Evolutionary conservation across 2,329 filamentous ascomycete species (phyloP).

Genomic region (Botryotinia calthae): DNA sequence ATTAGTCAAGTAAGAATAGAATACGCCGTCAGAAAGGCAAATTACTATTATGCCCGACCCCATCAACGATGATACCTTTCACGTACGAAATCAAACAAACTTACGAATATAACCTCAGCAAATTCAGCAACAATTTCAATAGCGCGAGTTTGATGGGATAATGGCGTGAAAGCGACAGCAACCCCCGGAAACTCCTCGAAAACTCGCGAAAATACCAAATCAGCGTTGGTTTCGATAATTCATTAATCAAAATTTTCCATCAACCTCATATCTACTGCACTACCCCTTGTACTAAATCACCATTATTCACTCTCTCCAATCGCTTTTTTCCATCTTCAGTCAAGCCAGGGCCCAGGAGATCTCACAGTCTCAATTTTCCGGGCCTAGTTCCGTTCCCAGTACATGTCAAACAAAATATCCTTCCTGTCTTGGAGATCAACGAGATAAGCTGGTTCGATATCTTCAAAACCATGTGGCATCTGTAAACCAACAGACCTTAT

Average conservation of each 20-base stretch:
- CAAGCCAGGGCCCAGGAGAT: background rate
- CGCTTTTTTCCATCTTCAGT: background rate
- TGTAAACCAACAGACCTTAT: background rate
- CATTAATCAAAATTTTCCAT: background rate
- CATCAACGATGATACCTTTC: constrained; percentile 5
- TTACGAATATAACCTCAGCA: constrained; percentile 6
- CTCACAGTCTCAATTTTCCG: background rate
- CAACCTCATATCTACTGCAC: background rate
- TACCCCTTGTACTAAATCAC: background rate
- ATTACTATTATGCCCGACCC: constrained; percentile 2
- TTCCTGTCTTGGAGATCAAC: constrained; percentile 19
- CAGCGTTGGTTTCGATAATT: background rate
- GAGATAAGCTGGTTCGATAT: constrained; percentile 4
- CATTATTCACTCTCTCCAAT: background rate
- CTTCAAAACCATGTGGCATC: constrained; percentile 15
- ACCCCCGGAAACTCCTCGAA: background rate
- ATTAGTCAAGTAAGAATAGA: constrained; percentile 17
- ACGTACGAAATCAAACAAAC: background rate
- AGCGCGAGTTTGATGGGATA: background rate
- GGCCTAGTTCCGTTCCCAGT: background rate
- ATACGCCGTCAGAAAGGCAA: background rate
- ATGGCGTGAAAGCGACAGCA: background rate
- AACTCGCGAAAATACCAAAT: background rate
- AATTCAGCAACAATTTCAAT: constrained; percentile 7
- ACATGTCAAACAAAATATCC: constrained; percentile 6